These are phyloP conservation scores for Silene latifolia DNA, from an alignment of 148 eudicot species.

Conservation along the genomic window DNA sequence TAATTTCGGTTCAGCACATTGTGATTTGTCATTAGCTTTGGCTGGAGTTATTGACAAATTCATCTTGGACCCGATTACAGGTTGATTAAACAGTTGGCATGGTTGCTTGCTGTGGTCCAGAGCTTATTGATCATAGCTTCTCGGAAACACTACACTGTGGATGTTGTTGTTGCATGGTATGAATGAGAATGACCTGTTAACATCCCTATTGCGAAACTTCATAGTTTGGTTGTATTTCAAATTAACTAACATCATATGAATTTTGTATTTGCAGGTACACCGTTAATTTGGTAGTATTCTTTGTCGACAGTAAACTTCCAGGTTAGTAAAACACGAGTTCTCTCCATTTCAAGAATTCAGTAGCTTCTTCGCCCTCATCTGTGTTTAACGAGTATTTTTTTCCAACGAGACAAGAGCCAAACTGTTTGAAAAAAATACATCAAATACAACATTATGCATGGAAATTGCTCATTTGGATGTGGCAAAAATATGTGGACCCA, in stretches of 20 bases:
- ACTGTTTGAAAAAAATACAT: no score
- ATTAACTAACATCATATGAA: conserved; percentile 1
- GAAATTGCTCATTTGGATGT: no score
- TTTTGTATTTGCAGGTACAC: conserved; percentile 64
- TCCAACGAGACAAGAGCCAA: no score
- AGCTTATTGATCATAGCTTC: conserved; percentile 94
- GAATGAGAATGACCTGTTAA: not conserved
- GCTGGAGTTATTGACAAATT: not conserved
- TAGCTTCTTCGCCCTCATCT: not conserved
- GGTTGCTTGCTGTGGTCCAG: conserved; percentile 68
- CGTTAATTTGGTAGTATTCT: conserved; percentile 88
- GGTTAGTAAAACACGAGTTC: conserved; percentile 36
- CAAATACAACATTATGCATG: no score
- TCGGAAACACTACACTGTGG: conserved; percentile 96
- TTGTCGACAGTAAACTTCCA: conserved; percentile 75
- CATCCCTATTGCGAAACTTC: not conserved
- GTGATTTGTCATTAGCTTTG: not conserved
- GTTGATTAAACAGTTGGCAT: conserved; percentile 75
- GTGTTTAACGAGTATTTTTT: no score
- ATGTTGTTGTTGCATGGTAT: conserved; percentile 88
- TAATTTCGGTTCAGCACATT: conserved; percentile 16
- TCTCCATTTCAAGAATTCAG: not conserved
- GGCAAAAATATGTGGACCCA: not conserved
- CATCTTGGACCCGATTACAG: conserved; percentile 32
- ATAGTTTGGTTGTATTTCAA: not conserved